Base-by-base conservation (phyloP, 148 eudicot species). In the Vaccinium macrocarpon region DNA sequence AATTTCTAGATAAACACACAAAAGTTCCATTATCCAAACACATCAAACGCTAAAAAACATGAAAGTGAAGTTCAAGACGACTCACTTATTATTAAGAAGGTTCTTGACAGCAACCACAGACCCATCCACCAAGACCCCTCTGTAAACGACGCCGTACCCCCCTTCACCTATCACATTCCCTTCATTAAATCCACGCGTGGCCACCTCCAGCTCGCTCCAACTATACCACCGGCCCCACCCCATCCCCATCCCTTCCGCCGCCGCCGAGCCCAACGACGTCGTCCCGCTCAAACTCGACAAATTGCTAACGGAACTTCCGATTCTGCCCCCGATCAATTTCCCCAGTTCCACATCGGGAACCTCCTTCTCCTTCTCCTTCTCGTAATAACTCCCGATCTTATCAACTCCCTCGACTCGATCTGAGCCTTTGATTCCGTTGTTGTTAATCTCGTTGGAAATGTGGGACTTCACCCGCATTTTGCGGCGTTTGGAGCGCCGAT, bases 211-310 rank as follows among this genome's bases (percentile, higher is more conserved):
- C 93, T 94, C 99, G 61, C 82, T 90, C 86, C 93, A 84, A 68
- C 92, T 89, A 82, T 93, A 93, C 98, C 98, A 96, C 83, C 91
- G 75, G 1, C 99, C 99, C 99, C 99, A 96, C 73, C 99, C 98
- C 27, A 90, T 90, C 52, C 90, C 90, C 25, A 86, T 74, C 72
- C 83, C 88, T 78, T 89, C 93, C 29, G 82, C 89, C 82, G 88
- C 85, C 87, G 84, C 80, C 48, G 84, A 84, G 38, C 1, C 35
- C 9, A 29, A 12, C 73, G 38, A 12, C 19, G 73, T 27, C 42
- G 73, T 29, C 73, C 12, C 73, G 15, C 73, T 68, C 2, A 27
- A 13, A 11, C 73, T 68, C 73, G 73, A 68, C 73, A 1, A 29
- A 14, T 68, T 68, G 73, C 73, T 68, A 5, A 7, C 19, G 12